Evolutionary conservation across 2,329 filamentous ascomycete genomes (phyloP).

Genomic region (Phialemonium atrogriseum): DNA sequence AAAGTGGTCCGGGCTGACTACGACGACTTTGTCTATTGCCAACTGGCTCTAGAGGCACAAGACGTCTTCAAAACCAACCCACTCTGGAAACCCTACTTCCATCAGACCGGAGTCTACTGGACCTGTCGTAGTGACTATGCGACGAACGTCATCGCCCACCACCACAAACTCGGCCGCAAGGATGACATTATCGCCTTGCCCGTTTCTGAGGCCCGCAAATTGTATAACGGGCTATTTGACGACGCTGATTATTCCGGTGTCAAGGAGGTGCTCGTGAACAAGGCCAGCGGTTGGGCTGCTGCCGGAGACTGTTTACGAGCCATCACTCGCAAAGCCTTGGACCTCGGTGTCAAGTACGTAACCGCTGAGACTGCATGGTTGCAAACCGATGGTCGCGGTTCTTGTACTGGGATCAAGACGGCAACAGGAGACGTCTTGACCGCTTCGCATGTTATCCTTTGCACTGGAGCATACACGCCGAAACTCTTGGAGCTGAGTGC

Average conservation of each 20-base stretch:
- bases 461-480: slow-evolving; percentile 50
- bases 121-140: slow-evolving; percentile 43
- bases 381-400: slow-evolving; percentile 22
- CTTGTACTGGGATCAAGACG: slow-evolving; percentile 45
- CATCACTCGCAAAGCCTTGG: slow-evolving; percentile 42
- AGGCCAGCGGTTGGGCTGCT: slow-evolving; percentile 55
- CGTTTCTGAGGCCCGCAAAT: slow-evolving; percentile 33
- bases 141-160: slow-evolving; percentile 43
- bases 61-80: slow-evolving; percentile 50
- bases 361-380: slow-evolving; percentile 39
- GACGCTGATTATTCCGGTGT: slow-evolving; percentile 52
- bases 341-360: slow-evolving; percentile 51
- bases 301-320: slow-evolving; percentile 48
- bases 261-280: slow-evolving; percentile 53
- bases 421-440: slow-evolving; percentile 31
- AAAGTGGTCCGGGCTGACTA: slow-evolving; percentile 66
- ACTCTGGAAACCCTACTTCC: slow-evolving; percentile 47
- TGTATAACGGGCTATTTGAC: slow-evolving; percentile 51
- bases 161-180: slow-evolving; percentile 32
- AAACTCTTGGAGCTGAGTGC: slow-evolving; percentile 45
- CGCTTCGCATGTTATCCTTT: slow-evolving; percentile 44
- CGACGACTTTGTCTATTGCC: slow-evolving; percentile 53
- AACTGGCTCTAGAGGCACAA: slow-evolving; percentile 57
- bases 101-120: slow-evolving; percentile 51
- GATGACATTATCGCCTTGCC: slow-evolving; percentile 34